Evolutionary conservation across 2,329 filamentous ascomycete species (phyloP), one percentile per base, ranked within the genome.

Genomic region (Colletotrichum tropicicola): DNA sequence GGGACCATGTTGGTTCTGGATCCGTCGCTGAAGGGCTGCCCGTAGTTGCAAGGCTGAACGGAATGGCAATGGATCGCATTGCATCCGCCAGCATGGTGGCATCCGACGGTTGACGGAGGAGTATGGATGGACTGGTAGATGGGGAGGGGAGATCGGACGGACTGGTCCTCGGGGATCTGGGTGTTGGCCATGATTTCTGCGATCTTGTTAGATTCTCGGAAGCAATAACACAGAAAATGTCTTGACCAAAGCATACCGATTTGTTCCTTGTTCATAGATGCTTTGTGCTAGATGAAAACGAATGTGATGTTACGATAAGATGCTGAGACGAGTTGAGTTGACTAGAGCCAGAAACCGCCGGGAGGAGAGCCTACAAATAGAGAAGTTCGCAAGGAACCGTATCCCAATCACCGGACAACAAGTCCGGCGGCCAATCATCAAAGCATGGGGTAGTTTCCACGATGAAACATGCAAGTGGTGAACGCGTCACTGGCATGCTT

Each of bases 1-100:
- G 65, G 65, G 2, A 68, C 48, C 13, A 66, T 27, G 43, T 68
- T 66, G 6, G 64, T 25, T 4, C 28, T 25, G 23, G 59, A 53
- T 5, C 43, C 35, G 13, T 45, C 37, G 15, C 17, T 21, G 15
- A 47, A 8, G 15, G 28, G 10, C 19, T 45, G 41, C 10, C 37
- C 37, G 19, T 51, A 23, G 19, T 47, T 21, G 30, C 45, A 59
- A 30, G 49, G 23, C 1, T 59, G 54, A 30, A 32, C 23, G 19
- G 28, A 27, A 28, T 59, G 53, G 15, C 53, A 37, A 13, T 52
- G 23, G 35, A 21, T 45, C 23, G 45, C 25, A 6, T 51, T 37
- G 21, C 54, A 44, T 2, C 12, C 30, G 6, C 17, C 39, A 9
- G 30, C 30, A 2, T 27, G 28, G 3, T 30, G 21, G 17, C 57